Percentiles rank a stretch among this genome's conserved stretches.
Conservation (phyloP, 345 rosid species). For the Chamaenerion angustifolium region DNA sequence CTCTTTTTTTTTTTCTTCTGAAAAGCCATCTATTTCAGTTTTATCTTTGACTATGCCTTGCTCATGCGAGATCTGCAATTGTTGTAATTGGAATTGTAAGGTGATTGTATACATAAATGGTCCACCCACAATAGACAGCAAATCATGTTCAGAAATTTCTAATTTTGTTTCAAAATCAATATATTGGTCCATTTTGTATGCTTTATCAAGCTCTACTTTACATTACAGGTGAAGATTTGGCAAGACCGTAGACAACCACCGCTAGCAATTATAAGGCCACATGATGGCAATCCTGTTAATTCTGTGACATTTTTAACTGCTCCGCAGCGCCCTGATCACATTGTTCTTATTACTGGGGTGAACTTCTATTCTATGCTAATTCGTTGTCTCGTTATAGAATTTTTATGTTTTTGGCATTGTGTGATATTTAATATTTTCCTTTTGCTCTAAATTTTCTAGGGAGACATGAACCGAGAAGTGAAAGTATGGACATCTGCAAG, state of each 20-base stretch:
- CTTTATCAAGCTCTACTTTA: neutral
- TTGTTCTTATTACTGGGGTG: conserved; percentile 60
- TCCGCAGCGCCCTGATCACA: conserved; percentile 53
- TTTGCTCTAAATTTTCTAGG: conserved; percentile 20
- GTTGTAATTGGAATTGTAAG: too few relatives aligned
- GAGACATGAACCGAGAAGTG: conserved; percentile 44
- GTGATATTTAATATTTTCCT: too few relatives aligned
- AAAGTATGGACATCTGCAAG: conserved; percentile 47
- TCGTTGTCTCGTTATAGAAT: too few relatives aligned
- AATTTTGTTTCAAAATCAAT: neutral
- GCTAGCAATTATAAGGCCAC: conserved; percentile 49
- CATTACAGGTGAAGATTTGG: conserved; percentile 60
- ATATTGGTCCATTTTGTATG: conserved; percentile 1
- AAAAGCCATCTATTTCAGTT: too few relatives aligned
- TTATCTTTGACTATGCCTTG: too few relatives aligned
- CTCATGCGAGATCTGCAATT: too few relatives aligned
- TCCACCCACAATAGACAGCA: too few relatives aligned
- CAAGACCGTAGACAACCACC: conserved; percentile 52
- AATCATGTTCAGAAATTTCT: neutral
- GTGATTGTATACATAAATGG: too few relatives aligned
- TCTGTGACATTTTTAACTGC: conserved; percentile 52
- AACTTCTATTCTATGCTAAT: conserved; percentile 3
- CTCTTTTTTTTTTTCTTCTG: too few relatives aligned
- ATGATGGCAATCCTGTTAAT: conserved; percentile 50
- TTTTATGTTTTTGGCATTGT: too few relatives aligned